These are phyloP conservation scores for Ormosia emarginata DNA, from an alignment of 306 rosid genomes.

Conservation along the genomic window DNA sequence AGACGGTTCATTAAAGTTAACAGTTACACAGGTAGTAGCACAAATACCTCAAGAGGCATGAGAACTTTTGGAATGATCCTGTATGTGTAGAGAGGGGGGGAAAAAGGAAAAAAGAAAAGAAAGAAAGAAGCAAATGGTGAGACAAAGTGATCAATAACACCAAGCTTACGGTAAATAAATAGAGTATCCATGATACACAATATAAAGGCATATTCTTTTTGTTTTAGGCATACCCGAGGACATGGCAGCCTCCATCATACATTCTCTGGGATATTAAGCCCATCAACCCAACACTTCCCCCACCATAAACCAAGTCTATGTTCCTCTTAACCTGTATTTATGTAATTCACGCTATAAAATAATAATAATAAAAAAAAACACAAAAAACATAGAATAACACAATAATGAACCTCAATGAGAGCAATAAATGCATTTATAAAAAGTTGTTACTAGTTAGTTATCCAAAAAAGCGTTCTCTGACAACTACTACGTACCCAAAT, in stretches of 20 bases:
- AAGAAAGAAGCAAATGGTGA: conserved; percentile 22
- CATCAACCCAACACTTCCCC: conserved; percentile 91
- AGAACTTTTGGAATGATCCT: conserved; percentile 94
- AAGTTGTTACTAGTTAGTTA: not conserved
- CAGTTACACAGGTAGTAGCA: conserved; percentile 5
- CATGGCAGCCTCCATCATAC: conserved; percentile 87
- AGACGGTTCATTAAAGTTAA: not conserved
- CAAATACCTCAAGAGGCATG: conserved; percentile 83
- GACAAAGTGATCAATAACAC: conserved; percentile 17
- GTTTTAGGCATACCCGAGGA: conserved; percentile 63
- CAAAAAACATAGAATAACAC: not conserved
- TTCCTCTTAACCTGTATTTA: conserved; percentile 62
- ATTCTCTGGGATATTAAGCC: conserved; percentile 83
- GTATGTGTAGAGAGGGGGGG: conserved; percentile 18
- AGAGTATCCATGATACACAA: not conserved
- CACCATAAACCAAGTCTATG: conserved; percentile 90
- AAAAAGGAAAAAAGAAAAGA: not conserved
- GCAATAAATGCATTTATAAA: conserved; percentile 11
- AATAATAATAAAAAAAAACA: not conserved
- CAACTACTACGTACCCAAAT: not conserved
- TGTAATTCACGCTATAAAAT: conserved; percentile 19
- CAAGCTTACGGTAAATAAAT: not conserved
- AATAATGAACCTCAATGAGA: not conserved
- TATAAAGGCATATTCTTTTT: not conserved
- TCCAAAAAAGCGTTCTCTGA: not conserved